These are phyloP conservation scores for Thraustotheca clavata DNA, from an alignment of 352 stramenopile genomes.

Conservation along the genomic window DNA sequence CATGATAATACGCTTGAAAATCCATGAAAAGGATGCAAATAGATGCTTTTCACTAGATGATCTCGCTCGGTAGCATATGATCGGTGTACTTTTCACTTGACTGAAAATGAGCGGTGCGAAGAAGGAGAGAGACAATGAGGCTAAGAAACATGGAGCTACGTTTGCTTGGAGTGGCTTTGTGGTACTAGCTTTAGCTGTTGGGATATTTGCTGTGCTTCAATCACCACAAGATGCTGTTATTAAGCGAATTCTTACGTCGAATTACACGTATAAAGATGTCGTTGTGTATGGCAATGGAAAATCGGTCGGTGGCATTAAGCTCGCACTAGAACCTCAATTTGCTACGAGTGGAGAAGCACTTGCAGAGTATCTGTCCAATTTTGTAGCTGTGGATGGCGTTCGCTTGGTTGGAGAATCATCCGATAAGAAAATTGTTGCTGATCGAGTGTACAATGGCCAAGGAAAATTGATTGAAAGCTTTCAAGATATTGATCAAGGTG, in stretches of 20 bases:
- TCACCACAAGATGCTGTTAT: too few species aligned
- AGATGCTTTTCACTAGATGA: too few species aligned
- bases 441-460: slow-evolving; percentile 65
- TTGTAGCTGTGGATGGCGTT: slow-evolving; percentile 57
- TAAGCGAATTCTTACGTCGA: neutral
- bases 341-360: slow-evolving; percentile 40
- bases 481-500: slow-evolving; percentile 38
- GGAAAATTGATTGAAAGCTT: slow-evolving; percentile 46
- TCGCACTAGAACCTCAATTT: slow-evolving; percentile 57
- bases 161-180: too few species aligned
- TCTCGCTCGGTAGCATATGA: too few species aligned
- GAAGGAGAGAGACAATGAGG: too few species aligned
- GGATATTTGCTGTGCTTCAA: too few species aligned
- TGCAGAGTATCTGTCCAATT: slow-evolving; percentile 73
- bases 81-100: too few species aligned
- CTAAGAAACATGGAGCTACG: too few species aligned
- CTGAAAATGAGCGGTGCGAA: too few species aligned
- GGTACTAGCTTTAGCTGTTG: too few species aligned
- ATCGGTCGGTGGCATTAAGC: slow-evolving; percentile 61
- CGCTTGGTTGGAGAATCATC: slow-evolving; percentile 24
- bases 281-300: slow-evolving; percentile 74
- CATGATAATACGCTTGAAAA: too few species aligned
- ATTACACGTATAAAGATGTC: slow-evolving; percentile 40
- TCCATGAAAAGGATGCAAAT: too few species aligned
- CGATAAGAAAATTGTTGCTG: slow-evolving; percentile 34